These are phyloP conservation scores for Rhodocollybia butyracea DNA, from an alignment of 768 basidiomycete species.

Conservation along the genomic window DNA sequence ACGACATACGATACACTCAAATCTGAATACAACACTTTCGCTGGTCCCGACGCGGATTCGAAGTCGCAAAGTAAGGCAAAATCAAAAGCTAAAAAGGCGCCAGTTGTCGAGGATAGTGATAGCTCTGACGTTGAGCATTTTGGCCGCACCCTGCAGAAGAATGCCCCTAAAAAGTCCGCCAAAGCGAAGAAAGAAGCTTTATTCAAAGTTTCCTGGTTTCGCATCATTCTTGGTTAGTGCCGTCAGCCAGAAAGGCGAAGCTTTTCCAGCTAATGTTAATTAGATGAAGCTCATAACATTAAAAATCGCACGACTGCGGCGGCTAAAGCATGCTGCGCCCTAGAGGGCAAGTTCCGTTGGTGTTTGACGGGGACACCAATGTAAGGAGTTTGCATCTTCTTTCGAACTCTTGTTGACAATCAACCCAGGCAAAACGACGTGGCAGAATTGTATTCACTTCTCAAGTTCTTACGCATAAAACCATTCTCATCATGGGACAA, in stretches of 20 bases:
- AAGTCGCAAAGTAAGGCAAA: constrained; percentile 23
- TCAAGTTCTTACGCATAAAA: constrained; percentile 83
- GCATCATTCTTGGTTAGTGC: constrained; percentile 75
- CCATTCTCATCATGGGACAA: constrained; percentile 77
- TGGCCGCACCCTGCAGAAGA: constrained; percentile 39
- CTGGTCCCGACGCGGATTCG: background rate
- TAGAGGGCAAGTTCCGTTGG: constrained; percentile 76
- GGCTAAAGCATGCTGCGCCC: constrained; percentile 72
- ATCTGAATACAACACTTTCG: constrained; percentile 60
- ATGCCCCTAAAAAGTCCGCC: constrained; percentile 24
- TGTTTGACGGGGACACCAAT: constrained; percentile 84
- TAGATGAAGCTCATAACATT: constrained; percentile 94
- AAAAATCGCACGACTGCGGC: constrained; percentile 82
- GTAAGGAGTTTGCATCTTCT: constrained; percentile 32
- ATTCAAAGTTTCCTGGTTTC: constrained; percentile 78
- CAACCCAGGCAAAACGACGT: constrained; percentile 78
- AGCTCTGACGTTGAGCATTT: constrained; percentile 44
- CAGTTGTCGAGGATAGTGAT: constrained; percentile 30
- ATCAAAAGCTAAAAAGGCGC: constrained; percentile 33
- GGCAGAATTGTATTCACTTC: constrained; percentile 83
- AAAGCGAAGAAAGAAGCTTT: constrained; percentile 60
- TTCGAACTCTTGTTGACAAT: background rate
- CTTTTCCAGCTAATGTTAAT: background rate
- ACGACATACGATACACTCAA: constrained; percentile 86
- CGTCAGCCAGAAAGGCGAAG: background rate